These are phyloP conservation scores for Agapanthus africanus DNA, from an alignment of 106 monocot genomes.

Conservation along the genomic window DNA sequence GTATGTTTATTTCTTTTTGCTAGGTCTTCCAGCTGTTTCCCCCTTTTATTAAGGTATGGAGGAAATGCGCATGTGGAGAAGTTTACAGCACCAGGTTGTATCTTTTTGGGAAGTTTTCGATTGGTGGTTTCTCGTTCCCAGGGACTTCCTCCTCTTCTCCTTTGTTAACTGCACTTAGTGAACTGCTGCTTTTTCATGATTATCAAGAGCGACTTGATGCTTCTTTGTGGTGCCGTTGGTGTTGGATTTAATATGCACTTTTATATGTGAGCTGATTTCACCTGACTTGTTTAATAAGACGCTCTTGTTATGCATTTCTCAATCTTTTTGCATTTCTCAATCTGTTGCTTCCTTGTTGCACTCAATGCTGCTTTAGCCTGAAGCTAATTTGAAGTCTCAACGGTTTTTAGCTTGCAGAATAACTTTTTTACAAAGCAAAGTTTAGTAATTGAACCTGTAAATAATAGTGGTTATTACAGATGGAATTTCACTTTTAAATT, in stretches of 20 bases:
- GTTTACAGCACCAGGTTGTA: slow-evolving; percentile 22
- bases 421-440: too few relatives aligned
- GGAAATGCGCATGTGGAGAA: slow-evolving; percentile 31
- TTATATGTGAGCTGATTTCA: slow-evolving; percentile 14
- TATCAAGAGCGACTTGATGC: slow-evolving; percentile 33
- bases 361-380: slow-evolving; percentile 11
- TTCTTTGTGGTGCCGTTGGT: slow-evolving; percentile 26
- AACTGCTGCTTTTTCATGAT: slow-evolving; percentile 31
- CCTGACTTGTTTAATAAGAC: background rate
- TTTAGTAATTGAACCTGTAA: background rate
- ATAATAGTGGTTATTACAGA: background rate
- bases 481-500: background rate
- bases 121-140: slow-evolving; percentile 37
- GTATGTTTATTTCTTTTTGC: too few relatives aligned
- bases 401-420: too few relatives aligned
- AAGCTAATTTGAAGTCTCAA: slow-evolving; percentile 13
- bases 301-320: background rate
- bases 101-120: slow-evolving; percentile 39
- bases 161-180: slow-evolving; percentile 62
- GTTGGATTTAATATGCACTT: slow-evolving; percentile 15
- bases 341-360: slow-evolving; percentile 5
- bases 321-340: slow-evolving; percentile 5
- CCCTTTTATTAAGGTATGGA: too few relatives aligned
- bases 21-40: too few relatives aligned
- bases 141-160: slow-evolving; percentile 44